Evolutionary conservation across 2,329 filamentous ascomycete species (phyloP), one percentile per base, ranked within the genome.

Genomic region (Penicillium sp.): DNA sequence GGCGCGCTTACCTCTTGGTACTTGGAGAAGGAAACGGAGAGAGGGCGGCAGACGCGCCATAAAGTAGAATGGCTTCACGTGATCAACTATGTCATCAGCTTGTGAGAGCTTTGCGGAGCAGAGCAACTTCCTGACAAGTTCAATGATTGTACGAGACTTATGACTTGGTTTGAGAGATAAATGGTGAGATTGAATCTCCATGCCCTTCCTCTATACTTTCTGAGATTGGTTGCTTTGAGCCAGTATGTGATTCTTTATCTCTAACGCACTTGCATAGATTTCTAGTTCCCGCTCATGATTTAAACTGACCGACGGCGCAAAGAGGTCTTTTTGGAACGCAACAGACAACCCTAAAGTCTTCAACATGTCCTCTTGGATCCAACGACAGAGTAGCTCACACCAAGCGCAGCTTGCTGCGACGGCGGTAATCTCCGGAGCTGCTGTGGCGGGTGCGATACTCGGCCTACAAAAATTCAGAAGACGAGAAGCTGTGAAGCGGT

Each of bases 391-490:
- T 58, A 72, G 73, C 57, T 76, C 78, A n/a, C 77, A 79, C 53
- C 71, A 76, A 58, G 70, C 74, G 19, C 80, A 82, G 70, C 74
- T 82, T 63, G 75, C 74, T 49, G 75, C 77, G 31, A 78, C 78
- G 4, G 78, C 79, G 29, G 74, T 79, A n/a, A 63, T 81, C 23
- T 80, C 78, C 7, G 78, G 78, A 45, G 78, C 75, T 52, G 77
- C 78, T 60, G 79, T 80, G 47, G 79, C 79, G 23, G 80, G 81
- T 66, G 81, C 84, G 1, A 86, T 88, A 51, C 76, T 88, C 51
- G 84, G 85, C 3, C 81, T 85, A 57, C 86, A 88, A 70, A 81
- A 84, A 58, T 79, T 84, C 41, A 81, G 79, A 66, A 80, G 85
- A 61, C 82, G 81, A 70, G 84, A 85, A 67, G 83, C 82, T 53